Evolutionary conservation across 208 protist species (phyloP).

Genomic region (Acanthamoeba culbertsoni): DNA sequence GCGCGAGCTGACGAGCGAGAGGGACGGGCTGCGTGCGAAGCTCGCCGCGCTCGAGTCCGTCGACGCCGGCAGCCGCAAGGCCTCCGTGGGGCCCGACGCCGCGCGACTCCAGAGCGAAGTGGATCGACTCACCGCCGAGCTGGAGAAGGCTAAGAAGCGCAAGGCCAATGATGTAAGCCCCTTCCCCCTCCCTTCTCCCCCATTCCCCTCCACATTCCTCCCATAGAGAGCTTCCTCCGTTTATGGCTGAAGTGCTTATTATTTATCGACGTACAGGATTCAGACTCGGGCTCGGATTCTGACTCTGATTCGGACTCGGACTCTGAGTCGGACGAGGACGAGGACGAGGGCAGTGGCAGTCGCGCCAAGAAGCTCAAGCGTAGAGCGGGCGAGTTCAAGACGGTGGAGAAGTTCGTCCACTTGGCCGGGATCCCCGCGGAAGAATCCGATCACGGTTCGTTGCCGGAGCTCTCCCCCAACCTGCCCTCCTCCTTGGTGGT

Average conservation of each 20-base stretch:
- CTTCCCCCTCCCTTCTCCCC: neutral
- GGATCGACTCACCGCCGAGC: neutral
- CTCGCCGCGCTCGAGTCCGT: neutral
- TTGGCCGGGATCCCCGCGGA: neutral
- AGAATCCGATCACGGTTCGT: neutral
- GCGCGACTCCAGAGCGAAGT: neutral
- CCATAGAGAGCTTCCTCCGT: no score
- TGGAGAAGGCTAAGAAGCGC: neutral
- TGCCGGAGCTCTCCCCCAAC: neutral
- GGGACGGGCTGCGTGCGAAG: neutral
- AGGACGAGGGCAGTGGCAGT: neutral
- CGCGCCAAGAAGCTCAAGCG: neutral
- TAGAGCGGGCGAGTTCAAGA: neutral
- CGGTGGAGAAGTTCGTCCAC: conserved; percentile 2
- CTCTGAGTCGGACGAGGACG: neutral
- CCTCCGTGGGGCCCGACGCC: neutral
- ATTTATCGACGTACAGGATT: neutral
- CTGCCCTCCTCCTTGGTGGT: neutral
- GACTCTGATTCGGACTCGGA: neutral
- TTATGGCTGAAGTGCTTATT: no score
- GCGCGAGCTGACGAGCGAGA: neutral
- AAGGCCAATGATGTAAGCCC: neutral
- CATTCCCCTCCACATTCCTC: no score
- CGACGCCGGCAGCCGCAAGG: neutral
- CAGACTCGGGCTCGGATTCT: neutral